Evolutionary conservation across 805 yeast genomes (phyloP).

Genomic region (Nakazawaea wyomingensis): DNA sequence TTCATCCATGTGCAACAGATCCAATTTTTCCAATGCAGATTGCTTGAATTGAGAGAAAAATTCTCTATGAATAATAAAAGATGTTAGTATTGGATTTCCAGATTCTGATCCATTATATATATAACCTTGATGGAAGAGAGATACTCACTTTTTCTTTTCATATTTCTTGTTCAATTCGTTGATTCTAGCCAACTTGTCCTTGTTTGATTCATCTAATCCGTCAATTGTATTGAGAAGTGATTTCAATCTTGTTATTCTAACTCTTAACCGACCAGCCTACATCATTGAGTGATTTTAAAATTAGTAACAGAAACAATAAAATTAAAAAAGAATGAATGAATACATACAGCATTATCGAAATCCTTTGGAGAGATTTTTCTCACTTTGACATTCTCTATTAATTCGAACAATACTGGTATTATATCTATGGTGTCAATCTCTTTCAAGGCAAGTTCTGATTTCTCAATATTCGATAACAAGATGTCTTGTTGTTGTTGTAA

Average conservation of each 20-base stretch:
- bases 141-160: constrained; percentile 20
- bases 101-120: too few relatives aligned
- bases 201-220: constrained; percentile 39
- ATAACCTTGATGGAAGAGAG: neutral
- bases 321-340: neutral
- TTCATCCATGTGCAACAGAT: neutral
- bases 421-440: constrained; percentile 31
- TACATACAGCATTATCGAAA: constrained; percentile 34
- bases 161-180: constrained; percentile 29
- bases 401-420: constrained; percentile 34
- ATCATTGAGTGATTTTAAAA: too few relatives aligned
- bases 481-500: constrained; percentile 8
- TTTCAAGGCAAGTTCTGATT: constrained; percentile 19
- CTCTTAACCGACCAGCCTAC: constrained; percentile 39
- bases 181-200: constrained; percentile 28
- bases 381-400: constrained; percentile 32
- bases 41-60: constrained; percentile 5
- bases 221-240: constrained; percentile 34
- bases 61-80: too few relatives aligned
- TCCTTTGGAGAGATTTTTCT: constrained; percentile 39
- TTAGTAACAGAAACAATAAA: neutral
- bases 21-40: neutral
- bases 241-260: constrained; percentile 32
- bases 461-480: constrained; percentile 4
- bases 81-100: too few relatives aligned